Percentiles rank a stretch among this genome's conserved stretches.
Evolutionary conservation across 495 filamentous ascomycete species (phyloP).

Genomic region (Hypoxylon intermedium): DNA sequence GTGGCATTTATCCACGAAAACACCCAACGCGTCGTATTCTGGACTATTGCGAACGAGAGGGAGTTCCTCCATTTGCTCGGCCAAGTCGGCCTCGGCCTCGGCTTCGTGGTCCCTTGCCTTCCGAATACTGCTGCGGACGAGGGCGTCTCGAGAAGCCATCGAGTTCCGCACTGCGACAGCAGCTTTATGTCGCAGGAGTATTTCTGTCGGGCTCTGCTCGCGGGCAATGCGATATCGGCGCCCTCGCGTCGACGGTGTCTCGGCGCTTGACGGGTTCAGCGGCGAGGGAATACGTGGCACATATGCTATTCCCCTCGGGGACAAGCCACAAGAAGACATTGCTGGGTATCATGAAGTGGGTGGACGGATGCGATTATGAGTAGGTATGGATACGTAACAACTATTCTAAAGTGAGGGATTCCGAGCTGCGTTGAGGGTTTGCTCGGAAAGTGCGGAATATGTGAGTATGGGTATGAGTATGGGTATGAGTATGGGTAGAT

Average conservation of each 20-base stretch:
- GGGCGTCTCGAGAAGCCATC: slow-evolving; percentile 12
- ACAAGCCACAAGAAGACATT: slow-evolving; percentile 17
- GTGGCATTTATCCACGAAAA: not conserved
- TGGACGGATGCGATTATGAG: no score
- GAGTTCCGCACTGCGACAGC: slow-evolving; percentile 38
- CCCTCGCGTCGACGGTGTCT: slow-evolving; percentile 8
- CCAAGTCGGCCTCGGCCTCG: not conserved
- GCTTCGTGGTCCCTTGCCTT: slow-evolving; percentile 1
- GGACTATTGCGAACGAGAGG: not conserved
- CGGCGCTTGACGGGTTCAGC: slow-evolving; percentile 23
- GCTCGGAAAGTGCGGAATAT: no score
- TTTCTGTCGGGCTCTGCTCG: slow-evolving; percentile 41
- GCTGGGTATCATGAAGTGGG: not conserved
- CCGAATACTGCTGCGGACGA: not conserved
- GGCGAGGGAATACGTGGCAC: slow-evolving; percentile 23
- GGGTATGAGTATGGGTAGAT: no score
- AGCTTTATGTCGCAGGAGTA: slow-evolving; percentile 45
- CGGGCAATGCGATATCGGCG: slow-evolving; percentile 11
- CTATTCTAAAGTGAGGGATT: not conserved
- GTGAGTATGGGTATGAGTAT: no score
- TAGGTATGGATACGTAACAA: not conserved
- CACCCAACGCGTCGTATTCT: not conserved
- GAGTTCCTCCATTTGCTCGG: not conserved
- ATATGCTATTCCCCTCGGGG: slow-evolving; percentile 14
- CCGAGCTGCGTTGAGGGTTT: not conserved